phyloP scores from a whole-genome alignment of 441 rosid species.

The Gossypium schwendimanii region DNA sequence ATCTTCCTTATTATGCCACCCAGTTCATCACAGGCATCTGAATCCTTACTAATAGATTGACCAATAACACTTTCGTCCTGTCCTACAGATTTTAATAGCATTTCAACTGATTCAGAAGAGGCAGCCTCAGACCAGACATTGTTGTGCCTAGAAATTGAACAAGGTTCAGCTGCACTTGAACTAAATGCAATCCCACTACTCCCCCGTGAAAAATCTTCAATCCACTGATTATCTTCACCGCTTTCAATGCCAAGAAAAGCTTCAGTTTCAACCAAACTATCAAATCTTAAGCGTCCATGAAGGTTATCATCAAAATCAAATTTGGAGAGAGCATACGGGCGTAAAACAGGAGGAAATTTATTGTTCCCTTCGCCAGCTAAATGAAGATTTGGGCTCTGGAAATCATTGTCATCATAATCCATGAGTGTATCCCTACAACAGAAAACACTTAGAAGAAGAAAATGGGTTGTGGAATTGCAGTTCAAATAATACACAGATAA shows the following conservation, averaged over 20 bases:
- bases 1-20: conserved; percentile 59
- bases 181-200: conserved; percentile 71
- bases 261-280: conserved; percentile 79
- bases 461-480: neutral
- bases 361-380: conserved; percentile 83
- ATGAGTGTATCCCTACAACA: conserved; percentile 72
- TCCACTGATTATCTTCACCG: conserved; percentile 87
- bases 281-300: conserved; percentile 79
- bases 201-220: conserved; percentile 83
- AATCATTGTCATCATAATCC: conserved; percentile 99
- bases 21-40: conserved; percentile 71
- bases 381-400: conserved; percentile 87
- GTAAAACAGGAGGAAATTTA: conserved; percentile 67
- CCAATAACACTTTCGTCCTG: conserved; percentile 65
- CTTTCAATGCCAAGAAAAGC: conserved; percentile 89
- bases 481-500: conserved; percentile 10
- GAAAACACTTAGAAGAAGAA: conserved; percentile 1
- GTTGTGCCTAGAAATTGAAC: conserved; percentile 66
- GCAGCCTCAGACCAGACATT: conserved; percentile 99
- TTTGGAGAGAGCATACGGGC: conserved; percentile 81
- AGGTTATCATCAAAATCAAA: conserved; percentile 90
- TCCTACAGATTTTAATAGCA: conserved; percentile 95
- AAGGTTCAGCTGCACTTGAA: conserved; percentile 74
- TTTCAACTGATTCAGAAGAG: conserved; percentile 97
- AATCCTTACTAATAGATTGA: conserved; percentile 37